Evolutionary conservation across 768 basidiomycete species (phyloP).

Genomic region (Glaciozyma antarctica): DNA sequence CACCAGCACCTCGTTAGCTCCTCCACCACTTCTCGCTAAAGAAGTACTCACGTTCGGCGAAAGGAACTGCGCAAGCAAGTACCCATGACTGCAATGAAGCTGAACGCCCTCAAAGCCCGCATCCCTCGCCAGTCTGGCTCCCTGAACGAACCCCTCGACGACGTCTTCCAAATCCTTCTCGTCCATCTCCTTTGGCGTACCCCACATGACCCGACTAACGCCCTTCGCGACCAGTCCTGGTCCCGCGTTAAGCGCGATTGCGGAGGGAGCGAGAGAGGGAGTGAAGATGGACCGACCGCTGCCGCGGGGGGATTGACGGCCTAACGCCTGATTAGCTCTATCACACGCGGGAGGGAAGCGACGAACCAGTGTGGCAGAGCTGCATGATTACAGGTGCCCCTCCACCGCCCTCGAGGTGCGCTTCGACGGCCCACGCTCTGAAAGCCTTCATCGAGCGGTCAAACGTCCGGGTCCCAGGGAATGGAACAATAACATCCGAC

Average conservation of each 20-base stretch:
- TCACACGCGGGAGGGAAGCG: too few species aligned
- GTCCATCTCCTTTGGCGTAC: constrained; percentile 55
- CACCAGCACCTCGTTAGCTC: neutral
- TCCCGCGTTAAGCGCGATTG: constrained; percentile 38
- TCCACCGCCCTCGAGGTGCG: constrained; percentile 11
- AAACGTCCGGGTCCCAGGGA: constrained; percentile 33
- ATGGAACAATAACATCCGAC: constrained; percentile 37
- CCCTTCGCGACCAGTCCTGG: constrained; percentile 39
- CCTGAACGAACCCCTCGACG: constrained; percentile 56
- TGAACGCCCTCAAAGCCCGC: constrained; percentile 80
- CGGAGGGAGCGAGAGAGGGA: constrained; percentile 62
- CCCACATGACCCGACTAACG: constrained; percentile 52
- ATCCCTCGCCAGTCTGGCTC: constrained; percentile 54
- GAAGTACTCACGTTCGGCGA: constrained; percentile 52
- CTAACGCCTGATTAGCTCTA: too few species aligned
- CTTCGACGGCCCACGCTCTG: neutral
- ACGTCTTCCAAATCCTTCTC: constrained; percentile 53
- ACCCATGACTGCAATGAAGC: constrained; percentile 76
- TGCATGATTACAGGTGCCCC: constrained; percentile 62
- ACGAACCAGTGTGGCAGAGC: constrained; percentile 52
- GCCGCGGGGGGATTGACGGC: constrained; percentile 73
- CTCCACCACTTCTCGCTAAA: neutral
- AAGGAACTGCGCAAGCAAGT: constrained; percentile 69
- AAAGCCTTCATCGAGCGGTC: constrained; percentile 11
- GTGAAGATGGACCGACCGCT: constrained; percentile 55